Conservation (phyloP, 768 basidiomycete genomes). For the Russula griseocarnosa region DNA sequence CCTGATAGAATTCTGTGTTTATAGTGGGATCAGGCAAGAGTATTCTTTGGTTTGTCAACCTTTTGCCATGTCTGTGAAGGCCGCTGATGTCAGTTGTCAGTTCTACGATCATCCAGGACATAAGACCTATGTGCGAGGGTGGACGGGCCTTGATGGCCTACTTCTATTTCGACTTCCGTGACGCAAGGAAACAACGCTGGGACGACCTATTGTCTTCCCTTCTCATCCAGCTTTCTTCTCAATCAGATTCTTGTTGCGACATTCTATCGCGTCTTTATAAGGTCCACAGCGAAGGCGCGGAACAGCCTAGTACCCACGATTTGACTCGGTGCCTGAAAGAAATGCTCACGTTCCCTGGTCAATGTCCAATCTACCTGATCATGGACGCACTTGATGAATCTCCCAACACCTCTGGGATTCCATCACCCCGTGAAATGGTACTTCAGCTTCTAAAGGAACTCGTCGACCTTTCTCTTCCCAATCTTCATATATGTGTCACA, state of each 20-base stretch:
- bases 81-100: background rate
- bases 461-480: background rate
- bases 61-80: background rate
- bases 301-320: background rate
- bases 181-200: background rate
- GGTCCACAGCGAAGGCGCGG: background rate
- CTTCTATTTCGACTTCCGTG: background rate
- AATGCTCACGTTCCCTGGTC: background rate
- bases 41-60: background rate
- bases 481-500: background rate
- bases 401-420: background rate
- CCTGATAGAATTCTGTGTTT: background rate
- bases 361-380: background rate
- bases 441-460: background rate
- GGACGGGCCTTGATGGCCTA: background rate
- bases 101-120: background rate
- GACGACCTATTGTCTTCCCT: background rate
- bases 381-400: conserved; percentile 8
- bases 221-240: background rate
- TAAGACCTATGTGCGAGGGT: background rate
- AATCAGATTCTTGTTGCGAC: background rate
- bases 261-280: background rate
- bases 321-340: background rate
- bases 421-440: background rate
- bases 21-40: conserved; percentile 1